phyloP scores from a whole-genome alignment of 2,329 filamentous ascomycete genomes.

The Davidsoniella australis region DNA sequence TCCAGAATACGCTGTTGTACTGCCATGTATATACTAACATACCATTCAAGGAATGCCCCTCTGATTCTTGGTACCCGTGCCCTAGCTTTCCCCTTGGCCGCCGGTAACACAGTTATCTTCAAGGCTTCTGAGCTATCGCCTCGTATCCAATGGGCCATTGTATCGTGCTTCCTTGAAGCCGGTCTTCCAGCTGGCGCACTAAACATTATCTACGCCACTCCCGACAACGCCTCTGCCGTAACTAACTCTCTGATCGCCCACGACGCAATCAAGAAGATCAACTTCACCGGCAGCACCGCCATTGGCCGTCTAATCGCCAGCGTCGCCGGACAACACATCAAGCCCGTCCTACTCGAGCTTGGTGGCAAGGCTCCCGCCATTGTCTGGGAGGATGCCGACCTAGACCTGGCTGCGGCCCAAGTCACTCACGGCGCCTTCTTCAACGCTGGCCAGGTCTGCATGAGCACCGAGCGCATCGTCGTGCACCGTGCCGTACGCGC shows the following conservation, averaged over 20 bases:
- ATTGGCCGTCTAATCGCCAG: slow-evolving; percentile 59
- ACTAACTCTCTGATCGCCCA: slow-evolving; percentile 52
- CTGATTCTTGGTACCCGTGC: slow-evolving; percentile 36
- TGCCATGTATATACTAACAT: slow-evolving; percentile 7
- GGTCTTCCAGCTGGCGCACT: slow-evolving; percentile 60
- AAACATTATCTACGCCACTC: slow-evolving; percentile 52
- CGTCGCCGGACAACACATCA: slow-evolving; percentile 54
- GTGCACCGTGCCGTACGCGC: slow-evolving; percentile 31
- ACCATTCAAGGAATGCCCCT: slow-evolving; percentile 33
- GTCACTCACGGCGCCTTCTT: slow-evolving; percentile 56
- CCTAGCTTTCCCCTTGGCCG: slow-evolving; percentile 50
- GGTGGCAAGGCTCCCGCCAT: slow-evolving; percentile 70
- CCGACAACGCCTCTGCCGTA: slow-evolving; percentile 47
- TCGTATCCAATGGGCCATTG: slow-evolving; percentile 44
- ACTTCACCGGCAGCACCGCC: slow-evolving; percentile 64
- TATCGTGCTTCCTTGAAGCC: slow-evolving; percentile 49
- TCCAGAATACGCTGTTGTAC: not conserved
- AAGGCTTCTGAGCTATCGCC: slow-evolving; percentile 57
- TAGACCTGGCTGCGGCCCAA: slow-evolving; percentile 51
- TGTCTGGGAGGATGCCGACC: slow-evolving; percentile 62
- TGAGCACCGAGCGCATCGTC: slow-evolving; percentile 62
- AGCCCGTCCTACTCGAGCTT: slow-evolving; percentile 65
- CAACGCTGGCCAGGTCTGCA: slow-evolving; percentile 68
- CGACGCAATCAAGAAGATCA: slow-evolving; percentile 57
- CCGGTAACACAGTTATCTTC: slow-evolving; percentile 59